Conservation (phyloP, 2,329 filamentous ascomycete genomes). For the Pezicula carpinea region DNA sequence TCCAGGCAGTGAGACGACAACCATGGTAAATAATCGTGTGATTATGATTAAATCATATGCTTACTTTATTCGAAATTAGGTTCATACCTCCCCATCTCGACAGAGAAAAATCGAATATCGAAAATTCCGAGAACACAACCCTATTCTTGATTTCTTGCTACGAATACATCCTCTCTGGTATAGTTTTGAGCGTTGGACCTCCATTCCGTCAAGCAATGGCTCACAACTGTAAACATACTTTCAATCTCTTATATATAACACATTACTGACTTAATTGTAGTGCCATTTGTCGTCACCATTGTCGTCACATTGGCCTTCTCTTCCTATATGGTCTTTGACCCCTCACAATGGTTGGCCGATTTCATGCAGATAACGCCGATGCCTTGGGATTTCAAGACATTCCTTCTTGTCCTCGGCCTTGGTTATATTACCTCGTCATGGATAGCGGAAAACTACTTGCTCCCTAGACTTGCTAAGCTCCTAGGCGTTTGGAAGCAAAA, state of each 20-base stretch:
- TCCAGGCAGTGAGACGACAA: constrained; percentile 70
- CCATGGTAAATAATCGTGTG: constrained; percentile 55
- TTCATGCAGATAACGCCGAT: constrained; percentile 86
- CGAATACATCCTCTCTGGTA: constrained; percentile 86
- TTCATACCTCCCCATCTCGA: constrained; percentile 77
- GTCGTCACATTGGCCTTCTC: constrained; percentile 61
- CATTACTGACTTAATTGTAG: constrained; percentile 36
- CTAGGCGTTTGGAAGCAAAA: constrained; percentile 58
- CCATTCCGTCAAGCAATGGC: constrained; percentile 80
- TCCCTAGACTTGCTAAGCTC: constrained; percentile 62
- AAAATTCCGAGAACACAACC: constrained; percentile 90
- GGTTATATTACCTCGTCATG: constrained; percentile 67
- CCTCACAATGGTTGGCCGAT: constrained; percentile 61
- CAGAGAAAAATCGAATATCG: constrained; percentile 74
- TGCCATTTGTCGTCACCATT: constrained; percentile 81
- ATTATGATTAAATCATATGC: background rate
- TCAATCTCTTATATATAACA: constrained; percentile 4
- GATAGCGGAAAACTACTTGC: constrained; percentile 65
- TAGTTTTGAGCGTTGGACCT: constrained; percentile 85
- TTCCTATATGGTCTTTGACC: constrained; percentile 75
- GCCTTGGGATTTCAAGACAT: constrained; percentile 65
- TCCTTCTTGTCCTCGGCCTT: constrained; percentile 65
- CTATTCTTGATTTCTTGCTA: constrained; percentile 89
- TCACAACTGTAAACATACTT: constrained; percentile 63
- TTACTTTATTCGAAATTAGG: constrained; percentile 35